These are phyloP conservation scores for Pleurotus pulmonarius DNA, from an alignment of 768 basidiomycete species.

Conservation along the genomic window DNA sequence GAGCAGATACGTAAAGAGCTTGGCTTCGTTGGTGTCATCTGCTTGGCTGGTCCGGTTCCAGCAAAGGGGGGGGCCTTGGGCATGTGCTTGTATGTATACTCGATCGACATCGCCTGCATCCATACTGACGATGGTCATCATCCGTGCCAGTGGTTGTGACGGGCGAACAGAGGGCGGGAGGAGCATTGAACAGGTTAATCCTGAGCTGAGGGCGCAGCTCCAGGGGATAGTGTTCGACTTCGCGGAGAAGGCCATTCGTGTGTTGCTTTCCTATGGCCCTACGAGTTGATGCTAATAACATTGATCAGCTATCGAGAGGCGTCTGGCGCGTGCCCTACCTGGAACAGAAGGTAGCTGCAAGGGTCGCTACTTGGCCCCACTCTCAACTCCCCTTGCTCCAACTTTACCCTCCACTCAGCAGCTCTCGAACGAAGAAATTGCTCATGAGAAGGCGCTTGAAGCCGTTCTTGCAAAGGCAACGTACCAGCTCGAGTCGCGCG, in stretches of 20 bases:
- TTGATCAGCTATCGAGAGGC: not conserved
- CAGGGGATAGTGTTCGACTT: not conserved
- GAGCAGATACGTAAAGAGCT: not conserved
- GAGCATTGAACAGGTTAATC: not conserved
- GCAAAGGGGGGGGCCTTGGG: not conserved
- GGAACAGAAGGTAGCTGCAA: not conserved
- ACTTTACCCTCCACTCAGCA: not conserved
- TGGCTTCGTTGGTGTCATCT: not conserved
- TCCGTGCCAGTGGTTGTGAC: not conserved
- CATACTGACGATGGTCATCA: not conserved
- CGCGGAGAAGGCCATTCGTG: not conserved
- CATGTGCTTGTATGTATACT: not conserved
- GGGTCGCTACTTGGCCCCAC: no score
- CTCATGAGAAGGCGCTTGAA: not conserved
- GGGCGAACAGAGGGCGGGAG: not conserved
- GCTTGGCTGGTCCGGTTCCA: constrained; percentile 5
- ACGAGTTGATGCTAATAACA: not conserved
- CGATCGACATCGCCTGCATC: not conserved
- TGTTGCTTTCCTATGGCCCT: not conserved
- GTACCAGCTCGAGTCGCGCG: no score
- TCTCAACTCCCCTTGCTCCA: not conserved
- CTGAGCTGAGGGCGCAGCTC: not conserved
- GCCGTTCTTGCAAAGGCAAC: no score
- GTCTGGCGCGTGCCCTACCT: not conserved
- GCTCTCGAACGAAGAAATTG: not conserved